These are phyloP conservation scores for Infundibulicybe gibba DNA, from an alignment of 768 basidiomycete species.

Conservation along the genomic window DNA sequence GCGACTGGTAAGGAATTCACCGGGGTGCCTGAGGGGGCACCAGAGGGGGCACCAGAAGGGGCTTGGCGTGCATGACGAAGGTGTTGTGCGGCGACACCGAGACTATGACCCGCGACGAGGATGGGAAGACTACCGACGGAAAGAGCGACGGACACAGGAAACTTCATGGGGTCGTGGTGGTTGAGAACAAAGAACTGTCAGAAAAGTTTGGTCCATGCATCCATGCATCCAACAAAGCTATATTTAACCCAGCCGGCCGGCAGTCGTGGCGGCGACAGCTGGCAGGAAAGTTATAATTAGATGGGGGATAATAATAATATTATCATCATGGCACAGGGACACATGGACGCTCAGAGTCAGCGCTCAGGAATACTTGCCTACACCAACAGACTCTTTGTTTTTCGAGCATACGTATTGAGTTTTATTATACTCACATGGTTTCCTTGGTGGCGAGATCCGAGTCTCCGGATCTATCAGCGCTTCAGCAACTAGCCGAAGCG, in stretches of 20 bases:
- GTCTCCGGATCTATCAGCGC: too few species aligned
- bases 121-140: constrained; percentile 31
- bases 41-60: constrained; percentile 9
- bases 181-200: constrained; percentile 2
- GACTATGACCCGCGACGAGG: constrained; percentile 35
- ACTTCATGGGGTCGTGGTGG: constrained; percentile 26
- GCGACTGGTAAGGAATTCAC: constrained; percentile 1
- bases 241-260: constrained; percentile 6
- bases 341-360: too few species aligned
- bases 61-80: constrained; percentile 26
- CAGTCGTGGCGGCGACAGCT: constrained; percentile 4
- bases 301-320: too few species aligned
- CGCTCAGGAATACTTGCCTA: too few species aligned
- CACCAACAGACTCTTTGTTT: too few species aligned
- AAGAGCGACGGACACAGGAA: constrained; percentile 22
- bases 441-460: too few species aligned
- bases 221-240: not conserved
- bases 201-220: not conserved
- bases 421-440: too few species aligned
- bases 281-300: too few species aligned
- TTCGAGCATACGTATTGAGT: too few species aligned
- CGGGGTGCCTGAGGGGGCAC: constrained; percentile 12
- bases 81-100: constrained; percentile 9
- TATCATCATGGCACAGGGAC: too few species aligned
- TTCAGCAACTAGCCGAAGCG: too few species aligned